Conservation (phyloP, 768 basidiomycete genomes). For the Lepiota venenata region DNA sequence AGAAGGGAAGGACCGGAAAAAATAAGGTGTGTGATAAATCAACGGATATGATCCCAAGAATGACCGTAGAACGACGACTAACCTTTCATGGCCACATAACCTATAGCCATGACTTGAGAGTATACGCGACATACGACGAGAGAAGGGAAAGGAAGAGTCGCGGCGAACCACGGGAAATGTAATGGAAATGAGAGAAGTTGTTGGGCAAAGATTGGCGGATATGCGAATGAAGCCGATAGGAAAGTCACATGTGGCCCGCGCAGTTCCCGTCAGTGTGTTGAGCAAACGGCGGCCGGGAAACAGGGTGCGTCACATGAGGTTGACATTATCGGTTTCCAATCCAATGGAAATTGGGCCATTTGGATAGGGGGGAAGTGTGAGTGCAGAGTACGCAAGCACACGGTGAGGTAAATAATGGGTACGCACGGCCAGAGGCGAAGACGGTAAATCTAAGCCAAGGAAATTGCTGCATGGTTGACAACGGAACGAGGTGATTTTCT, state of each 20-base stretch:
- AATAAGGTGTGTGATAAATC: slow-evolving; percentile 3
- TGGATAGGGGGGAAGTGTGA: slow-evolving; percentile 8
- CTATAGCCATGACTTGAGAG: slow-evolving; percentile 47
- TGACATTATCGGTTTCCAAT: too few species aligned
- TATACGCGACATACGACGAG: slow-evolving; percentile 1
- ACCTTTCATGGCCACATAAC: slow-evolving; percentile 63
- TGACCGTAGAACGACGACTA: slow-evolving; percentile 17
- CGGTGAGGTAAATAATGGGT: slow-evolving; percentile 3
- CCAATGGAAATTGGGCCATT: slow-evolving; percentile 8
- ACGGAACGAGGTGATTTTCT: not conserved
- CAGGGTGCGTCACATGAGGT: not conserved
- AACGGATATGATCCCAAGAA: slow-evolving; percentile 14
- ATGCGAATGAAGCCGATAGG: not conserved
- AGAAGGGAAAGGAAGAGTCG: slow-evolving; percentile 5
- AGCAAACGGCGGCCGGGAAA: too few species aligned
- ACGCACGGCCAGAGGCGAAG: slow-evolving; percentile 46
- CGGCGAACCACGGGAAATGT: too few species aligned
- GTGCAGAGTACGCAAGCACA: slow-evolving; percentile 10
- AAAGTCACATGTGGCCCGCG: slow-evolving; percentile 1
- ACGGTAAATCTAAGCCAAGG: slow-evolving; percentile 56
- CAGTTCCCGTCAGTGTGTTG: not conserved
- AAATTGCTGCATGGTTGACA: slow-evolving; percentile 41
- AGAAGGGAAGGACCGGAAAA: slow-evolving; percentile 6
- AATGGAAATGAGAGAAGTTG: too few species aligned
- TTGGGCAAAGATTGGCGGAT: not conserved